phyloP scores from a whole-genome alignment of 148 eudicot genomes.

The Rhododendron mucronatum region DNA sequence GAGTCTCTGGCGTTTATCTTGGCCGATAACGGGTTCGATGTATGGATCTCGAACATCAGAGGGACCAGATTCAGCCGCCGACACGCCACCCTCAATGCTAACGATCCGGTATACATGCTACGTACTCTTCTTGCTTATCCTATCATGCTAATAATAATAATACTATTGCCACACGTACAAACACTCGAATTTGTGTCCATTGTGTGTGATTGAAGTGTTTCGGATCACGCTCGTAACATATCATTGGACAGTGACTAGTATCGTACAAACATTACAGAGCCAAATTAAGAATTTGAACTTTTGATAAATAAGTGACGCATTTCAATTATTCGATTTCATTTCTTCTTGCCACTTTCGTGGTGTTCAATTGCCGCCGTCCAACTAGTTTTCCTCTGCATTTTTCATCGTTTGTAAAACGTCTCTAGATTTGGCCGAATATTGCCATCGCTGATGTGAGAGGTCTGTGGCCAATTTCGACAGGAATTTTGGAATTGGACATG shows the following conservation, averaged over 20 bases:
- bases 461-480: constrained; percentile 13
- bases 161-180: not conserved
- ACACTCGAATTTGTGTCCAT: not conserved
- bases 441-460: not conserved
- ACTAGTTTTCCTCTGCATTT: too few species aligned
- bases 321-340: too few species aligned
- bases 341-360: not conserved
- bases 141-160: not conserved
- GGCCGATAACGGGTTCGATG: constrained; percentile 62
- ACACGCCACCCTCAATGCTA: constrained; percentile 42
- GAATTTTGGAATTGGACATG: constrained; percentile 50
- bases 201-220: not conserved
- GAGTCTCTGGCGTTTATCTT: constrained; percentile 53
- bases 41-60: constrained; percentile 59
- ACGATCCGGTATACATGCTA: constrained; percentile 10
- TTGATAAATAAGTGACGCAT: not conserved
- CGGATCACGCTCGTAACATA: not conserved
- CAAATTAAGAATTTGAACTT: not conserved
- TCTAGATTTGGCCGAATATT: not conserved
- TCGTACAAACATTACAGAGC: not conserved
- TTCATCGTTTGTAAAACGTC: too few species aligned
- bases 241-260: not conserved
- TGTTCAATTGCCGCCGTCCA: not conserved
- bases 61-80: constrained; percentile 61
- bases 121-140: too few species aligned